Evolutionary conservation across 176 grass and related monocot genomes (phyloP), one percentile per base, ranked within the genome.

Genomic region (Avena sativa): DNA sequence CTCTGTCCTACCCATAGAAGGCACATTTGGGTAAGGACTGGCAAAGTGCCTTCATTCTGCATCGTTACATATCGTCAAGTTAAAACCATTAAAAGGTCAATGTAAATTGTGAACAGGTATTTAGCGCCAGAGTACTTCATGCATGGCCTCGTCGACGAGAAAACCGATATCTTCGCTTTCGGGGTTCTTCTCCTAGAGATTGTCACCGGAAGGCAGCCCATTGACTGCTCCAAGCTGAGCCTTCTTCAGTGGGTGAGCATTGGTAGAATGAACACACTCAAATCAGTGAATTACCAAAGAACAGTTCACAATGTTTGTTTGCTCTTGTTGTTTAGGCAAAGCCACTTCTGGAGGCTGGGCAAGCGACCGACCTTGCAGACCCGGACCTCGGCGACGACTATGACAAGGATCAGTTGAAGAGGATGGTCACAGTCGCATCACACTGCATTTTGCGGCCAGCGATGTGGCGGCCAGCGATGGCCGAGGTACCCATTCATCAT

Each of bases 101-200:
- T 20, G 28, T 75, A 55, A 49, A 48, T 61, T 72, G 14, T 67
- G 78, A n/a, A 6, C 89, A 98, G 95, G 83, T 96, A 98, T 53
- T 88, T 98, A 80, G 96, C 96, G 47, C 96, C 96, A 30, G 96
- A 98, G 70, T 96, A 98, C 75, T 98, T 96, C 90, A 98, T 91
- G 96, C 93, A 98, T 7, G 93, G 96, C 73, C 92, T 98, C 6
- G 90, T 96, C 28, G 96, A 98, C 8, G 93, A 98, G 53, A 98
- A 98, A 69, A 96, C 92, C 0, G 96, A 96, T 20, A 91, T 99
- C 16, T 96, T 99, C 23, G 97, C 97, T 26, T 96, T 96, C 9
- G 97, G 94, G 0, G 97, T 99, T 78, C 82, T 96, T 14, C 71
- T 99, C 16, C 75, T 94, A 56, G 94, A 94, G 85, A 96, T 94